Base-by-base conservation (phyloP, 2,329 filamentous ascomycete genomes). In the Paraconiothyrium sp. region DNA sequence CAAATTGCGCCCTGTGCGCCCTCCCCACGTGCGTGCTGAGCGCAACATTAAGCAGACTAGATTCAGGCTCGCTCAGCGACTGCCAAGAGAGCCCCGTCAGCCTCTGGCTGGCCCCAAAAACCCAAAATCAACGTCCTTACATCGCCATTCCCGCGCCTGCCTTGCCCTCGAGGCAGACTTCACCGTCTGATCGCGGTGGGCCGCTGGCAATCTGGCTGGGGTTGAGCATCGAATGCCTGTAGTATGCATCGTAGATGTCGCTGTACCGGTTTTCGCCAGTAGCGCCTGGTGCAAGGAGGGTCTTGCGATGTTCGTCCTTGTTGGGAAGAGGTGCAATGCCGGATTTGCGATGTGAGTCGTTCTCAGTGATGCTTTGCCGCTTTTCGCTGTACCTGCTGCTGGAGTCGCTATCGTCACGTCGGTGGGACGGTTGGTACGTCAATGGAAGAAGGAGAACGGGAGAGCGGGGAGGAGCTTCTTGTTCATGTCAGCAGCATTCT, bases 241-340 rank as follows among this genome's bases (percentile, higher is more conserved):
- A 79, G 65, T 79, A 79, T 0, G 76, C 73, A 24, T 79, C 77
- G 69, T 77, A 79, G 64, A 79, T 77, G n/a, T 79, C 77, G 66
- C 76, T 78, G 50, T 79, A 67, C 20, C 74, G 71, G 2, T 56
- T 61, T 24, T 52, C 59, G 8, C 65, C 57, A 5, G 62, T 49
- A 6, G 63, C 62, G 13, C 57, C 48, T 22, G 72, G 65, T 24
- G 67, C 60, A 56, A 70, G 67, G 35, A 71, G 55, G 22, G 64
- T 66, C 44, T 64, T 61, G 39, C 60, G 64, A 32, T 63, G 65
- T 10, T 58, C 32, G 9, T 71, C 67, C 41, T 68, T 65, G 43
- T 58, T 54, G 10, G 54, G 50, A 3, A 67, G 11, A 27, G 50
- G 35, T 16, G 35, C 64, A 9, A 61, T 20, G 4, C 64, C 50